phyloP scores from a whole-genome alignment of 2,329 filamentous ascomycete genomes.

The Hypoxylon sp. region DNA sequence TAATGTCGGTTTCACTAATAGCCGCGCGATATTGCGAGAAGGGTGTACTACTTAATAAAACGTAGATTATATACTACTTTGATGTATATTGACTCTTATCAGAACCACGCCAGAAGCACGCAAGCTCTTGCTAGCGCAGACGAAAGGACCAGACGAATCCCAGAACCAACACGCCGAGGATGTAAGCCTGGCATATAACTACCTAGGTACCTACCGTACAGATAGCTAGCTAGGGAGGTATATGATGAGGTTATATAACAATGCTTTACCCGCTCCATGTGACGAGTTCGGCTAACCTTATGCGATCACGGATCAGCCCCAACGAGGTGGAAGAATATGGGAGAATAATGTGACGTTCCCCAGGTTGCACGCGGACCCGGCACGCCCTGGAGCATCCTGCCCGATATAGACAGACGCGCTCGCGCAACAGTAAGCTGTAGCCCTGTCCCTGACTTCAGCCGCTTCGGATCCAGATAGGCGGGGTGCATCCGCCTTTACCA shows the following conservation, averaged over 20 bases:
- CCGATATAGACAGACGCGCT: slow-evolving; percentile 13
- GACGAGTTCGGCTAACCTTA: slow-evolving; percentile 17
- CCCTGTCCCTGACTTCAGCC: slow-evolving; percentile 33
- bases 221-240: too few species aligned
- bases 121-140: neutral
- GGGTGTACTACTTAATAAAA: neutral
- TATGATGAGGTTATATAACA: too few species aligned
- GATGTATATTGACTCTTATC: neutral
- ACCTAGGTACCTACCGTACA: too few species aligned
- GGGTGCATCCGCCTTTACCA: slow-evolving; percentile 24
- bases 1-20: neutral
- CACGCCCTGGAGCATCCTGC: slow-evolving; percentile 17
- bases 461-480: slow-evolving; percentile 30
- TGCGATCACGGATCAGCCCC: slow-evolving; percentile 15
- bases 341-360: slow-evolving; percentile 6
- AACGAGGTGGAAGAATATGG: neutral
- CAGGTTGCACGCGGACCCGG: slow-evolving; percentile 5
- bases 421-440: slow-evolving; percentile 18
- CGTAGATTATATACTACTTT: neutral
- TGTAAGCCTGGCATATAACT: too few species aligned
- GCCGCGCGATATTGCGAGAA: neutral
- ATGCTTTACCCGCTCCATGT: slow-evolving; percentile 16
- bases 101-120: too few species aligned
- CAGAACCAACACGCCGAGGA: neutral
- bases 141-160: neutral